phyloP scores from a whole-genome alignment of 768 basidiomycete species.

The Paxillus ammoniavirescens region DNA sequence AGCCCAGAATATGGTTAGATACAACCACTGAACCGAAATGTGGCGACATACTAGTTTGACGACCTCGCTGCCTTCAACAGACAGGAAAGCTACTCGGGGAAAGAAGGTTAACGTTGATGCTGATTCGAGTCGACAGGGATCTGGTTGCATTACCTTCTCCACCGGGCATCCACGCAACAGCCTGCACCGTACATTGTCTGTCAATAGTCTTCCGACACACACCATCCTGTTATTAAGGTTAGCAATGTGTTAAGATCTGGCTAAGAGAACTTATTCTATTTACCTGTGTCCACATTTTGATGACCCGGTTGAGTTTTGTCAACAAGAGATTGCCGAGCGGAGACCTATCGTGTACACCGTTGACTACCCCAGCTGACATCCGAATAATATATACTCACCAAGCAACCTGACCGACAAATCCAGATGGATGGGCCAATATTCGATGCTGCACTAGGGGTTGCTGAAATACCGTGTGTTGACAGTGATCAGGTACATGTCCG shows the following conservation, averaged over 20 bases:
- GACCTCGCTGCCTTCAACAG: constrained; percentile 64
- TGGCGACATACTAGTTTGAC: constrained; percentile 50
- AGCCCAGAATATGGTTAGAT: constrained; percentile 2
- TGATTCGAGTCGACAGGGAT: not conserved
- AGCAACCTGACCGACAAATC: constrained; percentile 76
- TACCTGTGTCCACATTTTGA: constrained; percentile 76
- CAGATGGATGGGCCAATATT: constrained; percentile 62
- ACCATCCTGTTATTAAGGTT: constrained; percentile 47
- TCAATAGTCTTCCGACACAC: constrained; percentile 68
- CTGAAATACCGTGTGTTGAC: constrained; percentile 36
- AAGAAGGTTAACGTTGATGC: not conserved
- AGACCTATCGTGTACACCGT: constrained; percentile 43
- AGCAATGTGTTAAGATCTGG: not conserved
- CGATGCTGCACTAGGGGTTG: constrained; percentile 54
- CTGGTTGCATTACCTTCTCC: constrained; percentile 46
- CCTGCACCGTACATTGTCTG: constrained; percentile 52
- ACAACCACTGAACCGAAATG: not conserved
- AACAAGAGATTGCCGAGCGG: constrained; percentile 60
- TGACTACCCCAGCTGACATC: not conserved
- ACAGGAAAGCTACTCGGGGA: constrained; percentile 54
- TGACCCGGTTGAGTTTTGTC: constrained; percentile 60
- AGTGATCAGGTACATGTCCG: not conserved
- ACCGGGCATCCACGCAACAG: constrained; percentile 66
- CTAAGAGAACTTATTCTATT: not conserved
- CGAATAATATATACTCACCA: constrained; percentile 43